Conservation (phyloP, 2,329 filamentous ascomycete genomes). For the Beauveria asiatica region DNA sequence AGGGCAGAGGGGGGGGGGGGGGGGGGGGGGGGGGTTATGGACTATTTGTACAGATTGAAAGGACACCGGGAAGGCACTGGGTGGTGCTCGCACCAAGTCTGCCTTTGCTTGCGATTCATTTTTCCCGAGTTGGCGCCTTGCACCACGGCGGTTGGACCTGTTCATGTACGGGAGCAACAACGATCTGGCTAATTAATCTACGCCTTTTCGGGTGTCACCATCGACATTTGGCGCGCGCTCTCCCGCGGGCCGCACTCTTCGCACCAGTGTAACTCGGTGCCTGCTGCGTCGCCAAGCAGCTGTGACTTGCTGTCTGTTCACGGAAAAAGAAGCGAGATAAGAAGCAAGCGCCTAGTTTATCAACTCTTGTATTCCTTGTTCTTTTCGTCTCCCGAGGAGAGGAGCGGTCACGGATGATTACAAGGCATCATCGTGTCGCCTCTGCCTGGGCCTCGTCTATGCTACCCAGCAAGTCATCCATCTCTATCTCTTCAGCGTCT, state of each 20-base stretch:
- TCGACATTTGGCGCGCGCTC: neutral
- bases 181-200: neutral
- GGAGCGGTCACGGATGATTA: neutral
- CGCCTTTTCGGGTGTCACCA: neutral
- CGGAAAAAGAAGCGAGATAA: no score
- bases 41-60: no score
- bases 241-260: neutral
- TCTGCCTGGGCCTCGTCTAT: neutral
- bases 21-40: no score
- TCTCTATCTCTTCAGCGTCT: conserved; percentile 52
- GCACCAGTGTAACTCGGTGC: neutral
- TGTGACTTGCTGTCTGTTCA: neutral
- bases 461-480: neutral
- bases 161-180: neutral
- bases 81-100: no score
- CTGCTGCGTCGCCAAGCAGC: neutral
- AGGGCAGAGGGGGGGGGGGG: no score
- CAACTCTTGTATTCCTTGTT: neutral
- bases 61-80: no score
- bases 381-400: neutral
- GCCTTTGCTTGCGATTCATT: no score
- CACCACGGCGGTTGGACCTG: neutral
- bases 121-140: neutral
- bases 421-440: neutral
- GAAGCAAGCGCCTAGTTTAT: neutral